A percentile compares a stretch with the other conserved stretches of the same genome.
Conservation (phyloP, 2,329 filamentous ascomycete genomes). For the Claviceps monticola region DNA sequence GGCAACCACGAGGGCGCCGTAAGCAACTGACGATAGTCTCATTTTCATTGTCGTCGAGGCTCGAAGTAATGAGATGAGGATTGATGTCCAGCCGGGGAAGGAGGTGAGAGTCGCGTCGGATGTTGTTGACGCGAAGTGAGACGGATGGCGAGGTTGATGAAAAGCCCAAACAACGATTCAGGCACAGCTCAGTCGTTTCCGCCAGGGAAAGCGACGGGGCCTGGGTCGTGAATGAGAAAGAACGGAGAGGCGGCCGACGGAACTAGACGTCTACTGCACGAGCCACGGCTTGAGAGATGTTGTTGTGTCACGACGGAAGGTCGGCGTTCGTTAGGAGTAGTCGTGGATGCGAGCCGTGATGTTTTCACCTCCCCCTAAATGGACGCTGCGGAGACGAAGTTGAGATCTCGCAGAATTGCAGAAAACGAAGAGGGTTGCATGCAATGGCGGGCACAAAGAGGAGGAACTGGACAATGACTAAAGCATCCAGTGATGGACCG, state of each 20-base stretch:
- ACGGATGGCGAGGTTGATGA: background rate
- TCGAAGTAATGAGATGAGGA: background rate
- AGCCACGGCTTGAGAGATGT: background rate
- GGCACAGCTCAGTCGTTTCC: conserved; percentile 12
- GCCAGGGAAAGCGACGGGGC: conserved; percentile 9
- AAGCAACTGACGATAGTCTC: conserved; percentile 18
- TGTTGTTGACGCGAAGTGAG: background rate
- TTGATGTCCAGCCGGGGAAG: background rate
- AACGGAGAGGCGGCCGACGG: background rate
- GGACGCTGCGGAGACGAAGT: background rate
- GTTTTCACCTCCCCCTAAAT: background rate
- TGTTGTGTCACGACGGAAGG: background rate
- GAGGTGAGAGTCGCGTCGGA: background rate
- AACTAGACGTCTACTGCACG: background rate
- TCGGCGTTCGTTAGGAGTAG: background rate
- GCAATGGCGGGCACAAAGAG: background rate
- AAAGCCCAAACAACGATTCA: conserved; percentile 1
- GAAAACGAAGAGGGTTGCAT: background rate
- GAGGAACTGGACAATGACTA: background rate
- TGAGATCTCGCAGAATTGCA: background rate
- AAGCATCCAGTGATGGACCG: conserved; percentile 6
- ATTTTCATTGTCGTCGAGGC: conserved; percentile 10
- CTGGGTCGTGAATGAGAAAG: background rate
- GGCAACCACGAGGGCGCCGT: conserved; percentile 16
- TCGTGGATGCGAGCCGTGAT: background rate